These are phyloP conservation scores for Clitoria ternatea DNA, from an alignment of 306 rosid species.

Conservation along the genomic window DNA sequence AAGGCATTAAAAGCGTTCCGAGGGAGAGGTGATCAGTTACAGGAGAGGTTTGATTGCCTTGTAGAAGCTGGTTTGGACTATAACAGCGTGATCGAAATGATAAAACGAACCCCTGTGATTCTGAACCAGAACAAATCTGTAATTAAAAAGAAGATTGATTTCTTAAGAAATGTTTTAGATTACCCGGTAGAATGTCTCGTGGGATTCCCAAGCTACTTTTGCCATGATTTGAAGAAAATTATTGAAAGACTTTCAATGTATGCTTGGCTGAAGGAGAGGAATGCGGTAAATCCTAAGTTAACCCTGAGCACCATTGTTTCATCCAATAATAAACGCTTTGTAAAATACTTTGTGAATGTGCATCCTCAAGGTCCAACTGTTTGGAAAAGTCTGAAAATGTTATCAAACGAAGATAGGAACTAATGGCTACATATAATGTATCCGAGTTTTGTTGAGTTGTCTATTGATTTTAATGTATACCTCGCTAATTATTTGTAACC, in stretches of 20 bases:
- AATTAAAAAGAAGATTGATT: conserved; percentile 59
- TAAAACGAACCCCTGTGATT: conserved; percentile 58
- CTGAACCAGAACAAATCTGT: conserved; percentile 51
- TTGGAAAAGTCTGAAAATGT: conserved; percentile 50
- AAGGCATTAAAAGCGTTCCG: conserved; percentile 56
- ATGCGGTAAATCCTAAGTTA: conserved; percentile 44
- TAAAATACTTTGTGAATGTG: conserved; percentile 53
- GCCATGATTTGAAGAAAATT: conserved; percentile 53
- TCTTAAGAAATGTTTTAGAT: conserved; percentile 40
- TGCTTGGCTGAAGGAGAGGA: conserved; percentile 54
- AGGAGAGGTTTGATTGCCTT: conserved; percentile 81
- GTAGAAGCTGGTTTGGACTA: conserved; percentile 78
- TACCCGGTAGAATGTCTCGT: conserved; percentile 57
- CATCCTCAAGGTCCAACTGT: conserved; percentile 65
- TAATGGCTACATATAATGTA: background rate
- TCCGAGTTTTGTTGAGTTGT: background rate
- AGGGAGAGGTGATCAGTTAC: conserved; percentile 77
- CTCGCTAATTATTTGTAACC: background rate
- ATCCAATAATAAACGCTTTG: conserved; percentile 50
- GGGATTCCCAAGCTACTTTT: conserved; percentile 62
- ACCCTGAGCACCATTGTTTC: conserved; percentile 64
- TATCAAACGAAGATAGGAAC: conserved; percentile 25
- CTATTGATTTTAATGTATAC: background rate
- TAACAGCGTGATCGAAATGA: conserved; percentile 38
- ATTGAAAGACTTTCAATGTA: conserved; percentile 63